Evolutionary conservation across 192 early-diverging fungal genomes (phyloP), one percentile per base, ranked within the genome.

Genomic region (Coemansia sp.): DNA sequence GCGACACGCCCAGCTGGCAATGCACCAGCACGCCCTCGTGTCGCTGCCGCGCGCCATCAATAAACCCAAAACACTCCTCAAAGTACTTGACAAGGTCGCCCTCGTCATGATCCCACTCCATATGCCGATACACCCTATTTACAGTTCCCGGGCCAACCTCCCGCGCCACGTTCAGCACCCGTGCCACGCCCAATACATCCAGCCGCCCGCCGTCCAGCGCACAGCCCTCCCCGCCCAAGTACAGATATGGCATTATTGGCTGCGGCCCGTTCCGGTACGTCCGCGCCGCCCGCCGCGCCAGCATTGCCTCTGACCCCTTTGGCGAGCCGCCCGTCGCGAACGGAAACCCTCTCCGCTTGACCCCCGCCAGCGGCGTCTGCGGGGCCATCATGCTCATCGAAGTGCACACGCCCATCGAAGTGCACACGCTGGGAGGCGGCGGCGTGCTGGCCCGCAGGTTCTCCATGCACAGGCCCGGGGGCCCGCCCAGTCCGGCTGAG

Each of bases 1-100:
- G 73, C 16, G 92, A 90, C 17, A 96, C 83, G 21, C 92, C 92
- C 51, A 87, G 76, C 56, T 91, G 86, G 76, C 92, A 96, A 50
- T 89, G 84, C 7, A 96, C 85, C 12, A 96, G 70, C 8, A 96
- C 78, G 23, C 78, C 65, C 32, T 74, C 45, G 31, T 79, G 78
- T 9, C 51, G 36, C 5, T 17, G 46, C 20, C 80, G 60, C 8
- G 82, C 80, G 27, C 51, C 57, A 50, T 88, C 79, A 51, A 94
- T 91, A 47, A 76, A 81, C 20, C 44, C 74, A 43, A 89, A 82
- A 10, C 81, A 83, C 31, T 48, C 41, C 10, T 64, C 58, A 28
- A 94, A 81, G 41, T 86, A 75, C 19, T 50, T 31, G n/a, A 57
- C 59, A n/a, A 89, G 33, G 48, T 84, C 70, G 22, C 79, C 49